These are phyloP conservation scores for Gossypium turneri DNA, from an alignment of 345 rosid genomes.

Conservation along the genomic window DNA sequence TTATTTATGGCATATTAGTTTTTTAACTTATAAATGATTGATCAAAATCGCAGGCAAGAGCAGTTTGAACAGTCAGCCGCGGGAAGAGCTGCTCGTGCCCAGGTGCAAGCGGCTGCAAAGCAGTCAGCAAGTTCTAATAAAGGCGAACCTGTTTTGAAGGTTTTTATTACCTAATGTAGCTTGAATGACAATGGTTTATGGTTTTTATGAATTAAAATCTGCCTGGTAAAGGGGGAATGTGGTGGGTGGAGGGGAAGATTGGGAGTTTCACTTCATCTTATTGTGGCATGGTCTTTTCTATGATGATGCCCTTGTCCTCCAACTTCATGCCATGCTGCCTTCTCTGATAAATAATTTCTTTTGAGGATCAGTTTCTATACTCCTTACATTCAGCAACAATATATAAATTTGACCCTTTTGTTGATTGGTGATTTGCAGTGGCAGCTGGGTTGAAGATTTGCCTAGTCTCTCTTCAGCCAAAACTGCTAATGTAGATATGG, in stretches of 20 bases:
- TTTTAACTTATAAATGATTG: background rate
- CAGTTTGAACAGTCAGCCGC: conserved; percentile 82
- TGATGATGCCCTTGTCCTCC: background rate
- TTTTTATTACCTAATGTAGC: background rate
- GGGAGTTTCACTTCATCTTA: background rate
- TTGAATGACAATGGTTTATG: background rate
- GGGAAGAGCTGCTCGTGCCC: conserved; percentile 90
- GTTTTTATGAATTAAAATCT: background rate
- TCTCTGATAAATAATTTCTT: background rate
- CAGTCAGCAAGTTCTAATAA: conserved; percentile 60
- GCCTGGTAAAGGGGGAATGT: background rate
- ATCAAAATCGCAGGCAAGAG: conserved; percentile 57
- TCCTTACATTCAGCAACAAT: background rate
- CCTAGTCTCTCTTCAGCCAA: conserved; percentile 12
- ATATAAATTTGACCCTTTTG: conserved; percentile 11
- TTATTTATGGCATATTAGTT: background rate
- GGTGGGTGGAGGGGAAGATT: background rate
- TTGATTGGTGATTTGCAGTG: conserved; percentile 49
- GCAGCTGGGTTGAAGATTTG: conserved; percentile 44
- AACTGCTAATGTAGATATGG: conserved; percentile 16
- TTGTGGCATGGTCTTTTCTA: background rate
- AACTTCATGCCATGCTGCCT: background rate
- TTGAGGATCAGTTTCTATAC: conserved; percentile 9
- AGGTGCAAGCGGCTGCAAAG: conserved; percentile 65
- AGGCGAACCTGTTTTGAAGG: conserved; percentile 55